These are phyloP conservation scores for Galerina sulciceps DNA, from an alignment of 768 basidiomycete genomes.

Conservation along the genomic window DNA sequence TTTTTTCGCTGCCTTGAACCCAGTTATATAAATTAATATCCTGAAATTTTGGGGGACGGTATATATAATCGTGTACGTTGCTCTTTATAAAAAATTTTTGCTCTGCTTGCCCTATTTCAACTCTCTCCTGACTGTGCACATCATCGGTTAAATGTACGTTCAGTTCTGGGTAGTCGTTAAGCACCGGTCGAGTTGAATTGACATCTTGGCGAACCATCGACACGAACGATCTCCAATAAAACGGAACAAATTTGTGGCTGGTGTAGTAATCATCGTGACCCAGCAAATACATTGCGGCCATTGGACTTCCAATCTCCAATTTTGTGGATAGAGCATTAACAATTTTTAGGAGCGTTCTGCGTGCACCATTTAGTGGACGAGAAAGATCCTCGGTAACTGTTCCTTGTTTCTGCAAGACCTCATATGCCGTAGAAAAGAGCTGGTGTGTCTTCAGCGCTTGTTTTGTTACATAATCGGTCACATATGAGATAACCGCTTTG, in stretches of 20 bases:
- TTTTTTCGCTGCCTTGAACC: background rate
- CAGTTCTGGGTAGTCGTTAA: too few species aligned
- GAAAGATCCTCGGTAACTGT: slow-evolving; percentile 22
- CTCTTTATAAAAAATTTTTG: background rate
- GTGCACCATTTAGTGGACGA: background rate
- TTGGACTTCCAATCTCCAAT: background rate
- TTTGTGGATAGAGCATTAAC: background rate
- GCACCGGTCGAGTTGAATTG: background rate
- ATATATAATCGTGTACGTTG: background rate
- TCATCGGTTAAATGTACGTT: background rate
- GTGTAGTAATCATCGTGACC: background rate
- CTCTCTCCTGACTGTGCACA: background rate
- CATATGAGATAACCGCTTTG: background rate
- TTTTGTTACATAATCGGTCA: background rate
- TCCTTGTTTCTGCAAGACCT: slow-evolving; percentile 24
- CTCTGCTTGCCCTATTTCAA: background rate
- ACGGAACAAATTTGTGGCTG: background rate
- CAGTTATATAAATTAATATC: background rate
- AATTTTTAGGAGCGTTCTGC: background rate
- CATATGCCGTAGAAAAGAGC: background rate
- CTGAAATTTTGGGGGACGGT: background rate
- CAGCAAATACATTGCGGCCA: background rate
- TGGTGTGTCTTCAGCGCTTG: background rate
- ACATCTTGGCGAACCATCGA: slow-evolving; percentile 4
- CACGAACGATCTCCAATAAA: background rate